These are phyloP conservation scores for Phytophthora sp. DNA, from an alignment of 352 stramenopile genomes.

Conservation along the genomic window DNA sequence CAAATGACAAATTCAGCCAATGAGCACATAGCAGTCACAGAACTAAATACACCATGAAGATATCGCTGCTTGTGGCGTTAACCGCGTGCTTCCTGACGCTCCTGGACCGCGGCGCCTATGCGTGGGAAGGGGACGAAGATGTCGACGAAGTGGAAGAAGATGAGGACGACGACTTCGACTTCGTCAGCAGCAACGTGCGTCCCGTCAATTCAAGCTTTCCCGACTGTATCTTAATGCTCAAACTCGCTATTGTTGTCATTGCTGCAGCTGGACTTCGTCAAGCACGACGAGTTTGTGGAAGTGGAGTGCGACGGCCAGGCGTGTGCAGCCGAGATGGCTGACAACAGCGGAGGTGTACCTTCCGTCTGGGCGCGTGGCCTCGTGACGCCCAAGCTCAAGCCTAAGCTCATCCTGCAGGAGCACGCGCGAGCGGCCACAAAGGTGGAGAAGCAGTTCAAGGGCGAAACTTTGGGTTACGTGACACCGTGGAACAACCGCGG, in stretches of 20 bases:
- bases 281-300: constrained; percentile 35
- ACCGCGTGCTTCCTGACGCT: constrained; percentile 23
- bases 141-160: constrained; percentile 39
- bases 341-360: constrained; percentile 11
- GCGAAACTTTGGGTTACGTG: constrained; percentile 78
- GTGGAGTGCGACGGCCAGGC: constrained; percentile 46
- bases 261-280: constrained; percentile 37
- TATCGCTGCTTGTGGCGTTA: constrained; percentile 23
- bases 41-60: constrained; percentile 33
- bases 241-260: background rate
- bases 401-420: constrained; percentile 54
- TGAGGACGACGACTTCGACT: constrained; percentile 43
- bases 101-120: constrained; percentile 9
- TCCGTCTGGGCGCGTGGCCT: constrained; percentile 58
- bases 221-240: constrained; percentile 1
- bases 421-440: constrained; percentile 33
- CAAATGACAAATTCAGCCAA: constrained; percentile 6
- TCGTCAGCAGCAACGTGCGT: constrained; percentile 39
- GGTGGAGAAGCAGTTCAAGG: constrained; percentile 46
- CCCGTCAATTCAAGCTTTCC: background rate
- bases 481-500: constrained; percentile 83
- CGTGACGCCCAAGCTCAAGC: constrained; percentile 55
- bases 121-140: constrained; percentile 32
- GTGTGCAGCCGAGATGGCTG: constrained; percentile 26
- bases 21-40: constrained; percentile 17